Conservation (phyloP, 2,329 filamentous ascomycete genomes). For the Beauveria rudraprayagi region DNA sequence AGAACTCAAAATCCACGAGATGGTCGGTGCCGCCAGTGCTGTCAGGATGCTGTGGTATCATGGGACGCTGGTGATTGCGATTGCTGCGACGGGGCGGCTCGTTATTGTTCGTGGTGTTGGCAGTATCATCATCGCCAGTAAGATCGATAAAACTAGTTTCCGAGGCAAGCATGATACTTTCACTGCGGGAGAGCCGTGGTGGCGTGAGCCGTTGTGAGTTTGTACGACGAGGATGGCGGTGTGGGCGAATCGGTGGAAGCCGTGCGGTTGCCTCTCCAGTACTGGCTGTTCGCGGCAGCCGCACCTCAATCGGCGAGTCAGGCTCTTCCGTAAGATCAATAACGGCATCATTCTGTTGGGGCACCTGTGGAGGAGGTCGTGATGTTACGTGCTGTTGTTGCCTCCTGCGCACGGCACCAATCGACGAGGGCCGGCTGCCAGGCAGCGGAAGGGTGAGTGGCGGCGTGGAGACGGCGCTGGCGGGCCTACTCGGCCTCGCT, state of each 20-base stretch:
- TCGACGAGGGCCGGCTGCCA: not conserved
- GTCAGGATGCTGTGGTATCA: not conserved
- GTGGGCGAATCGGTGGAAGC: slow-evolving; percentile 6
- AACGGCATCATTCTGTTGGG: slow-evolving; percentile 21
- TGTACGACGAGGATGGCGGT: slow-evolving; percentile 33
- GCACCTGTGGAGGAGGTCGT: slow-evolving; percentile 9
- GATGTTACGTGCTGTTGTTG: slow-evolving; percentile 9
- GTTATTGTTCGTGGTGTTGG: slow-evolving; percentile 7
- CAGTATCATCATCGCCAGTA: slow-evolving; percentile 34
- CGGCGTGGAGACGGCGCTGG: not conserved
- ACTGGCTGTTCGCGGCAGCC: slow-evolving; percentile 20
- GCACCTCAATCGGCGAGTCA: slow-evolving; percentile 35
- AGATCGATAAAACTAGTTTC: slow-evolving; percentile 41
- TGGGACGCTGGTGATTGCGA: slow-evolving; percentile 10
- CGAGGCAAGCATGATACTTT: slow-evolving; percentile 33
- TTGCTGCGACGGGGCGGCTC: slow-evolving; percentile 5
- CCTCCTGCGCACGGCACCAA: not conserved
- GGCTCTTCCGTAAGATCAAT: slow-evolving; percentile 46
- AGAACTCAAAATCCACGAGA: slow-evolving; percentile 20
- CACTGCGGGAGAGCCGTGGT: slow-evolving; percentile 36
- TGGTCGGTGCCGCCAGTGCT: slow-evolving; percentile 15
- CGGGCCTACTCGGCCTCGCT: not conserved
- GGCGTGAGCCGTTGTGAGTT: slow-evolving; percentile 32
- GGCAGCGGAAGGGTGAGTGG: not conserved
- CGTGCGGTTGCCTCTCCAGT: not conserved